Conservation (phyloP, 257 asterid species). For the Galeopsis tetrahit region DNA sequence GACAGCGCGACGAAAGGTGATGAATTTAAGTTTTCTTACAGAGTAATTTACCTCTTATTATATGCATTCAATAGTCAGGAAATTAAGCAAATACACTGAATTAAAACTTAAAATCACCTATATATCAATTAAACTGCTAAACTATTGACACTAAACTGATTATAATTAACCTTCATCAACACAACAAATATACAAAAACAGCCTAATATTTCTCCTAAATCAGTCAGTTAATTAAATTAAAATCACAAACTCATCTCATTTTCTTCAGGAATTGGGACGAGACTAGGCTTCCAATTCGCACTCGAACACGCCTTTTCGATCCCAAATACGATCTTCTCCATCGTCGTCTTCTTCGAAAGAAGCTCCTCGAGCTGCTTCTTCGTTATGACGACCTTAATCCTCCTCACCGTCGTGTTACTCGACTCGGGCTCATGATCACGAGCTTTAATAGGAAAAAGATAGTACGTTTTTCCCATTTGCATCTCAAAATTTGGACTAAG, state of each 20-base stretch:
- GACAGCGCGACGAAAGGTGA: no score
- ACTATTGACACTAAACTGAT: slow-evolving; percentile 38
- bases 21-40: no score
- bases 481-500: slow-evolving; percentile 39
- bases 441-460: slow-evolving; percentile 37
- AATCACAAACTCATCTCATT: slow-evolving; percentile 20
- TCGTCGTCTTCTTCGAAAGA: slow-evolving; percentile 37
- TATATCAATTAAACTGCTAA: not conserved
- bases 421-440: not conserved
- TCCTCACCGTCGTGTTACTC: slow-evolving; percentile 33
- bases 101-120: not conserved
- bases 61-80: no score
- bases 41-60: no score
- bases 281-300: slow-evolving; percentile 47
- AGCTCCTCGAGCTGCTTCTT: slow-evolving; percentile 56
- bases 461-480: slow-evolving; percentile 43
- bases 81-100: not conserved
- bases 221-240: not conserved
- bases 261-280: slow-evolving; percentile 53
- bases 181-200: not conserved
- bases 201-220: not conserved
- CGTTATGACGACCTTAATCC: slow-evolving; percentile 57
- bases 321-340: slow-evolving; percentile 41
- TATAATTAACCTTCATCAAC: not conserved
- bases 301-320: slow-evolving; percentile 4